phyloP scores from a whole-genome alignment of 352 stramenopile species.

The Phytophthora idaei region DNA sequence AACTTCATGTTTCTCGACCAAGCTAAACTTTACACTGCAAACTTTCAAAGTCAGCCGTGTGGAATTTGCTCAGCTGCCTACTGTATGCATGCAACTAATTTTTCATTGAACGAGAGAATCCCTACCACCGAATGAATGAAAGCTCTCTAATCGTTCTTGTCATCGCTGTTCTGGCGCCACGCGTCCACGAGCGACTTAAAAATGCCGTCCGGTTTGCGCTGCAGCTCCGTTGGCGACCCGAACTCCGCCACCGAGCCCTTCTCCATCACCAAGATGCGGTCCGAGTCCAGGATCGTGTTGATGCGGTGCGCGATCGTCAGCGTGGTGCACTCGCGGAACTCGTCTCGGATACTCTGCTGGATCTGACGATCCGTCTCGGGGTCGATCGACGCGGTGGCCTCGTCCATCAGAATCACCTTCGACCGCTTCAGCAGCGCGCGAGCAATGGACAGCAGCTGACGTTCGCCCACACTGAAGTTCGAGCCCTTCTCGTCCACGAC shows the following conservation, averaged over 20 bases:
- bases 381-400: slow-evolving; percentile 94
- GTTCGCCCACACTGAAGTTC: slow-evolving; percentile 95
- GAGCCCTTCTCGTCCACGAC: slow-evolving; percentile 90
- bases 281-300: slow-evolving; percentile 93
- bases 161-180: slow-evolving; percentile 57
- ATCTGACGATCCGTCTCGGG: slow-evolving; percentile 64
- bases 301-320: slow-evolving; percentile 95
- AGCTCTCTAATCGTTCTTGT: slow-evolving; percentile 12
- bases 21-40: too few species aligned
- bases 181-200: slow-evolving; percentile 47
- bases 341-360: slow-evolving; percentile 84
- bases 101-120: background rate
- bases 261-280: slow-evolving; percentile 92
- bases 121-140: slow-evolving; percentile 9
- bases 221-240: slow-evolving; percentile 47
- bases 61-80: too few species aligned
- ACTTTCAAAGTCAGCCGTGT: too few species aligned
- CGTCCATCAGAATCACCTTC: slow-evolving; percentile 94
- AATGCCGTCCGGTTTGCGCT: slow-evolving; percentile 19
- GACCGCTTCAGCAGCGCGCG: slow-evolving; percentile 90
- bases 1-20: too few species aligned
- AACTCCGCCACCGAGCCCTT: slow-evolving; percentile 43
- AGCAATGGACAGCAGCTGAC: slow-evolving; percentile 96
- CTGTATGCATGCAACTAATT: slow-evolving; percentile 1
- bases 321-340: slow-evolving; percentile 91